Evolutionary conservation across 2,329 filamentous ascomycete genomes (phyloP), one percentile per base, ranked within the genome.

Genomic region (Plectosphaerella sp.): DNA sequence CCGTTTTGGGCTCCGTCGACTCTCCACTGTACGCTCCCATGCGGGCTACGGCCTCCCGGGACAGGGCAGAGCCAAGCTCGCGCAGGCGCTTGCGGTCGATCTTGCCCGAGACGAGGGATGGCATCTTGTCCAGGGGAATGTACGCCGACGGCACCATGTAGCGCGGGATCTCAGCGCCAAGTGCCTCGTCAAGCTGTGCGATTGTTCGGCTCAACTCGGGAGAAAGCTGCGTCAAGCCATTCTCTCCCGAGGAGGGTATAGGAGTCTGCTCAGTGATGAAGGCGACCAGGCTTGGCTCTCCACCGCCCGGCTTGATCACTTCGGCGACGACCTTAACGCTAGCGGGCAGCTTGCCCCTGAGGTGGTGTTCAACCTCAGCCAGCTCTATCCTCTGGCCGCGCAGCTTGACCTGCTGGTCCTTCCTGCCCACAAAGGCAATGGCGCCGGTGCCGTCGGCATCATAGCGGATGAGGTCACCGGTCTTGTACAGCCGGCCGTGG

Each of bases 371-470:
- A 7, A 80, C 76, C 57, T 80, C 77, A 1, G 74, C 72, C 18
- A 84, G 72, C 66, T 85, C 88, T 49, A 87, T 78, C 51, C 85
- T 72, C 57, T 82, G 85, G 24, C 88, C 88, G 11, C 77, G 74
- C 25, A 88, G 68, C 66, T 89, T 89, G 51, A 87, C 79, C 63
- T 86, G 84, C n/a, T 78, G 78, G 59, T 88, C 86, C 58, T 83
- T 85, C 47, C 86, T 75, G 15, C 84, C 83, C 39, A 85, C 71
- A 54, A 82, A 84, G 9, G 76, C 65, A 39, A 86, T 74, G 7
- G 72, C 73, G 1, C 78, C 78, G 36, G 81, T 74, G 1, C 77
- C 76, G 48, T 84, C 76, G 0, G 67, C 63, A 43, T 79, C 72
- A 51, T 83, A 82, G 24, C 70, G 72, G 1, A 79, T 82, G 1